Evolutionary conservation across 768 basidiomycete species (phyloP), one percentile per base, ranked within the genome.

Genomic region (Punctularia strigosozonata): DNA sequence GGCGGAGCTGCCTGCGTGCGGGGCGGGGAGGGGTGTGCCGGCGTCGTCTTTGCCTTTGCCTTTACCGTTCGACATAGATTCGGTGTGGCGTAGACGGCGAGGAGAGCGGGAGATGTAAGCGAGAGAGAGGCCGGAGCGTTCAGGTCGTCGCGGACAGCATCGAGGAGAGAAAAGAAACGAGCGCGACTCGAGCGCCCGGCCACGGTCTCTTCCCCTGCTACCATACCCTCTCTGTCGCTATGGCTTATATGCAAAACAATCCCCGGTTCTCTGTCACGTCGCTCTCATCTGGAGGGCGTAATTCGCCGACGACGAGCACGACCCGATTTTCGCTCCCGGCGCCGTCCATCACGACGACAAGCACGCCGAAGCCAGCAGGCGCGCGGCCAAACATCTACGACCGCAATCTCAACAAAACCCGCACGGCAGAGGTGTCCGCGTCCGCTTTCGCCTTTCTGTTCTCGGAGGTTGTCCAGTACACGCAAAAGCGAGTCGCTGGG

Each of bases 401-500:
- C 52, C 71, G 91, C 42, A 78, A 73, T 35, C 68, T 95, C 48
- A 89, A 85, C 67, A 94, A 91, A 67, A 79, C 86, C 2, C 77
- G 86, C 31, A 69, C 75, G 10, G 61, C 79, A 19, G 94, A 98
- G 55, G 87, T 94, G 37, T 83, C 85, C 13, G 67, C 78, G 4
- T 71, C 80, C 3, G 83, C 90, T 1, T 91, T 88, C 55, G 58
- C 83, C 0, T 98, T 95, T 55, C 68, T 98, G 41, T 91, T 97
- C 60, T 84, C 85, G 4, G 92, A 98, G 61, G 68, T 91, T 10
- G 81, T 99, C 2, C 83, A 91, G 57, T 98, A 98, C 61, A 94
- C 89, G 1, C 95, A 98, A 63, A 91, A 88, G 52, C 76, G 90
- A 38, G 94, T 97, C 37, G 77, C 75, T 50, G 94, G 92, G 5